A percentile compares a stretch with the other conserved stretches of the same genome.
Evolutionary conservation across 371 early-diverging fungal genomes (phyloP).

Genomic region (Mortierella sp.): DNA sequence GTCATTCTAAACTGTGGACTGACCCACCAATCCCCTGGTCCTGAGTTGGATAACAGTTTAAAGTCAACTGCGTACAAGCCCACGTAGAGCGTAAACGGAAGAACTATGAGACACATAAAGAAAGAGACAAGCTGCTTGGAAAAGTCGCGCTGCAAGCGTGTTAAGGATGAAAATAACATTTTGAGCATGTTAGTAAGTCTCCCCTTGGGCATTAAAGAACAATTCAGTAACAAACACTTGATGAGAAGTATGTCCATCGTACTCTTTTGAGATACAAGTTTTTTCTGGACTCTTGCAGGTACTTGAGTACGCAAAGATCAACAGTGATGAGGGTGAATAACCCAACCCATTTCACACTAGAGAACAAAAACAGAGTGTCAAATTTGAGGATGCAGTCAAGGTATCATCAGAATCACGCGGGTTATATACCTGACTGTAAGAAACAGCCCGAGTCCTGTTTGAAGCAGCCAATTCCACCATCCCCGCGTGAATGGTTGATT

Average conservation of each 20-base stretch:
- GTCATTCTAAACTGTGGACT: conserved; percentile 79
- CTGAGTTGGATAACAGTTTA: conserved; percentile 65
- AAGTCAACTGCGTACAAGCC: conserved; percentile 88
- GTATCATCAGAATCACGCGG: neutral
- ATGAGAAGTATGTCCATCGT: neutral
- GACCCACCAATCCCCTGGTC: conserved; percentile 85
- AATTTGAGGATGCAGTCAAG: neutral
- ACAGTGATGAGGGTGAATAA: conserved; percentile 93
- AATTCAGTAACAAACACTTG: too few relatives aligned
- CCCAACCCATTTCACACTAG: conserved; percentile 99
- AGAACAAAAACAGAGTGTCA: too few relatives aligned
- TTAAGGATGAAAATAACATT: neutral
- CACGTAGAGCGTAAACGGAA: conserved; percentile 88
- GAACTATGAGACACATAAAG: conserved; percentile 73
- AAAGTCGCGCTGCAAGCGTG: conserved; percentile 39
- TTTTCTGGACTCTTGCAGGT: conserved; percentile 35
- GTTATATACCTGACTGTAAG: conserved; percentile 66
- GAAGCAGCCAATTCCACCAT: conserved; percentile 91
- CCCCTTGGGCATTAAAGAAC: too few relatives aligned
- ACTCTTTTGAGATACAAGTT: conserved; percentile 42
- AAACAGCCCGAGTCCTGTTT: conserved; percentile 93
- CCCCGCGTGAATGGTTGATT: conserved; percentile 78
- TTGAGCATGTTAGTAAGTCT: too few relatives aligned
- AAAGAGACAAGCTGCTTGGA: conserved; percentile 63
- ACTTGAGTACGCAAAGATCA: conserved; percentile 64